phyloP scores from a whole-genome alignment of 257 asterid genomes.

The Solanum boliviense region DNA sequence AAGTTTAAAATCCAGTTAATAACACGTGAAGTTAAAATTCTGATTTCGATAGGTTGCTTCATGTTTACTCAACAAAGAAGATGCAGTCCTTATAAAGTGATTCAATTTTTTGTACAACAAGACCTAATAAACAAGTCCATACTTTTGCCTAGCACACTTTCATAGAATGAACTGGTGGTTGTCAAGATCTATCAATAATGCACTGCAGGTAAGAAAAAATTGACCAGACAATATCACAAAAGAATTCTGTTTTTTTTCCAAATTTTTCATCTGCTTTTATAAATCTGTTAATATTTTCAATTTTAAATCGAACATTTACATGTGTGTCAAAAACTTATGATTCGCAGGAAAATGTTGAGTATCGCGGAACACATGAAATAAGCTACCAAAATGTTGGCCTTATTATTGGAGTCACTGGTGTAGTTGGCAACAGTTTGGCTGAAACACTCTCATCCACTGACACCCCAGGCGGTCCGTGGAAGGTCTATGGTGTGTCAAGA shows the following conservation, averaged over 20 bases:
- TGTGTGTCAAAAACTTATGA: background rate
- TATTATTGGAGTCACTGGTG: constrained; percentile 72
- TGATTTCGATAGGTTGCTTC: background rate
- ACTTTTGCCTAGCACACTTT: background rate
- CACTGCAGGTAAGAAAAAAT: constrained; percentile 27
- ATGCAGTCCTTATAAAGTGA: background rate
- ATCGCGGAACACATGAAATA: constrained; percentile 34
- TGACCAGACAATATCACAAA: background rate
- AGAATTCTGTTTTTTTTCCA: background rate
- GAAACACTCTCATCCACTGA: constrained; percentile 84
- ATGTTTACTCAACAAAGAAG: background rate
- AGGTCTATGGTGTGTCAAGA: constrained; percentile 86
- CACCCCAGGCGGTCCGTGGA: constrained; percentile 99
- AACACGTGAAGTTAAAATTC: background rate
- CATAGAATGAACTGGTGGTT: constrained; percentile 73
- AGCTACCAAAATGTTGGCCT: constrained; percentile 70
- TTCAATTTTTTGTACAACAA: background rate
- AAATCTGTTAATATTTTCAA: background rate
- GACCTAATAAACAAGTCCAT: background rate
- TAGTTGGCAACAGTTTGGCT: constrained; percentile 88
- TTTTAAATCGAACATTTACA: background rate
- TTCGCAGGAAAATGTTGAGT: constrained; percentile 43
- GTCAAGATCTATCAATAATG: constrained; percentile 84
- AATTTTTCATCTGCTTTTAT: background rate
- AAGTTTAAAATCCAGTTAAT: no score